Conservation (phyloP, 1,139 yeast genomes). For the Kodamaea anthophila region DNA sequence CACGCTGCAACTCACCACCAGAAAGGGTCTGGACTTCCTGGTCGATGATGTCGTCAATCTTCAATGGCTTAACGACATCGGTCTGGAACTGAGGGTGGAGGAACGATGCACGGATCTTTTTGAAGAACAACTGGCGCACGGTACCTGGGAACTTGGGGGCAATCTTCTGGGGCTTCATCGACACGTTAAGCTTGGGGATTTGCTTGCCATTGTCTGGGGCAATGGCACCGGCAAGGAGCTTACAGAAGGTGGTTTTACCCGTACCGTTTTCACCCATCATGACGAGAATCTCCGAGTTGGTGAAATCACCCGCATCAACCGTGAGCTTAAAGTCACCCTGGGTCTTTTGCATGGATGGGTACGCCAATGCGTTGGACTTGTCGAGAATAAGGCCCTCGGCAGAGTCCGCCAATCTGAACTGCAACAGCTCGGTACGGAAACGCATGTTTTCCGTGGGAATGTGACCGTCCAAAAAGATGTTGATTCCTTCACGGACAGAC, state of each 20-base stretch:
- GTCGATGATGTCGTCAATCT: slow-evolving; percentile 88
- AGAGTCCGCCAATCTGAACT: slow-evolving; percentile 91
- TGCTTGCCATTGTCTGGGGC: slow-evolving; percentile 73
- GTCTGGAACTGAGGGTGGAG: slow-evolving; percentile 97
- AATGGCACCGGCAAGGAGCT: slow-evolving; percentile 85
- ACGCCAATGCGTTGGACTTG: slow-evolving; percentile 68
- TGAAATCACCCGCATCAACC: slow-evolving; percentile 82
- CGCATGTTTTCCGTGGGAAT: slow-evolving; percentile 95
- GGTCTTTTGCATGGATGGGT: slow-evolving; percentile 81
- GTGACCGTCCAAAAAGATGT: slow-evolving; percentile 95
- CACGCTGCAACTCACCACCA: slow-evolving; percentile 99
- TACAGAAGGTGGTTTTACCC: slow-evolving; percentile 97
- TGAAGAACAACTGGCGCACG: slow-evolving; percentile 93
- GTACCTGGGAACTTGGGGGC: slow-evolving; percentile 99
- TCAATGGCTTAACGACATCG: slow-evolving; percentile 93
- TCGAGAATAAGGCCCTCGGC: slow-evolving; percentile 72
- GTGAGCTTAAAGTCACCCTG: slow-evolving; percentile 90
- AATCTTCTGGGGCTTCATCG: slow-evolving; percentile 98
- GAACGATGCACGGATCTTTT: slow-evolving; percentile 91
- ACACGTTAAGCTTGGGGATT: slow-evolving; percentile 83
- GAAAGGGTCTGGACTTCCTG: slow-evolving; percentile 96
- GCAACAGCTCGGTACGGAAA: slow-evolving; percentile 91
- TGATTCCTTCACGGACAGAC: slow-evolving; percentile 97
- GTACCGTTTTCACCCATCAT: slow-evolving; percentile 99
- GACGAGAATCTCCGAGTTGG: slow-evolving; percentile 93